Base-by-base conservation (phyloP, 2,329 filamentous ascomycete genomes). In the Shiraia sp. region DNA sequence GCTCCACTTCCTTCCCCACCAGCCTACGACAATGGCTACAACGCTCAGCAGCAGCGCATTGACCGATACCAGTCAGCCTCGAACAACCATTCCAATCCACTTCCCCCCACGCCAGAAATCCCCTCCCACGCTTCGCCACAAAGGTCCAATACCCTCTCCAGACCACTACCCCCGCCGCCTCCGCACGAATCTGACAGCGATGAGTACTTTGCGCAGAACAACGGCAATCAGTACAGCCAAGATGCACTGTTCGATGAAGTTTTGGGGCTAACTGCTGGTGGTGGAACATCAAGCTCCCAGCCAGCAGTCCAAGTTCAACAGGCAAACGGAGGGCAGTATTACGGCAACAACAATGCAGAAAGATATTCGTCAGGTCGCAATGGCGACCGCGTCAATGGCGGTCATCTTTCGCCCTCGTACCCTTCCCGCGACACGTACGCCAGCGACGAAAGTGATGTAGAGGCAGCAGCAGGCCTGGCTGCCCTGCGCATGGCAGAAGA, bases 401-500 rank as follows among this genome's bases (percentile, higher is more conserved):
- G 57, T 31, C 72, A 73, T 47, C 62, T 71, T 9, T 75, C 61
- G 62, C 72, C 49, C 59, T 19, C 16, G 6, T 73, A 39, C n/a
- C 50, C 58, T 22, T 44, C 41, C 6, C 55, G 57, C 29, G 57
- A 63, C 4, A 55, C 49, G 8, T 69, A 68, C 39, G 52, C 55
- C 3, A 70, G 77, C 49, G 87, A 92, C 40, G 90, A 95, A 35
- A 95, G 90, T 61, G 92, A 97, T 62, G 83, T 87, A 0, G 92
- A 96, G 68, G 92, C 87, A 14, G 85, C 87, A 27, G 89, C 89
- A 46, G 92, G 93, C 12, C 73, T 95, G 36, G 81, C 88, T 63
- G 90, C 90, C 53, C 83, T 97, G 79, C 83, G 84, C 44, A 82
- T 91, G 71, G 90, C 90, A 4, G 90, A 95, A 47, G 81, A 90